These are phyloP conservation scores for Beauveria brongniartii DNA, from an alignment of 2,329 filamentous ascomycete genomes.

Conservation along the genomic window DNA sequence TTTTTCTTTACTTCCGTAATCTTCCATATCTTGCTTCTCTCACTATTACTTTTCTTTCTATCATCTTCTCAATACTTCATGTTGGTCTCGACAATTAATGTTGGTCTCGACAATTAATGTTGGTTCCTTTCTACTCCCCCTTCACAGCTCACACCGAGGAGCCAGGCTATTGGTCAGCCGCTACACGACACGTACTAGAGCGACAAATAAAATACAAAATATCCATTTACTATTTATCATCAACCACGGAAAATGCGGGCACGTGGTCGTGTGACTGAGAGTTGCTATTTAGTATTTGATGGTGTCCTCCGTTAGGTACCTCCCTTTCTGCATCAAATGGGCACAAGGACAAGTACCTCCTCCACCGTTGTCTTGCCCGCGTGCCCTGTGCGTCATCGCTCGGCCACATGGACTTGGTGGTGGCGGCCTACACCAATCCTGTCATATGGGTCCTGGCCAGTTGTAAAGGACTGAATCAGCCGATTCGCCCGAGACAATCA, in stretches of 20 bases:
- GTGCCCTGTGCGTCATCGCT: conserved; percentile 11
- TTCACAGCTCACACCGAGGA: neutral
- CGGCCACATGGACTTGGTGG: neutral
- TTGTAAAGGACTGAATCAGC: conserved; percentile 3
- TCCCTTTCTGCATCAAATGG: neutral
- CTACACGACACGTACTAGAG: neutral
- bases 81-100: too few species aligned
- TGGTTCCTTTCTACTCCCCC: too few species aligned
- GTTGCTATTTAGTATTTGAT: neutral
- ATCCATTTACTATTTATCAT: neutral
- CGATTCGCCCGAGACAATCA: neutral
- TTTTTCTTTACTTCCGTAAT: too few species aligned
- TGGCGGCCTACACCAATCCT: neutral
- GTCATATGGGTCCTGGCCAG: conserved; percentile 1
- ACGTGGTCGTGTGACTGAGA: conserved; percentile 6
- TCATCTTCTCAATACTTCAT: too few species aligned
- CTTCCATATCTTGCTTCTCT: too few species aligned
- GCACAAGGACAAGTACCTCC: neutral
- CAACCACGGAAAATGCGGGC: neutral
- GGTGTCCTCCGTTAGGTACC: neutral
- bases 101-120: too few species aligned
- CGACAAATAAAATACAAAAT: neutral
- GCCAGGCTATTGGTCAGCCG: neutral
- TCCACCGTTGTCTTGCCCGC: neutral
- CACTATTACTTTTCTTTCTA: accelerated